Evolutionary conservation across 2,329 filamentous ascomycete genomes (phyloP).

Genomic region (Penicillium paneum): DNA sequence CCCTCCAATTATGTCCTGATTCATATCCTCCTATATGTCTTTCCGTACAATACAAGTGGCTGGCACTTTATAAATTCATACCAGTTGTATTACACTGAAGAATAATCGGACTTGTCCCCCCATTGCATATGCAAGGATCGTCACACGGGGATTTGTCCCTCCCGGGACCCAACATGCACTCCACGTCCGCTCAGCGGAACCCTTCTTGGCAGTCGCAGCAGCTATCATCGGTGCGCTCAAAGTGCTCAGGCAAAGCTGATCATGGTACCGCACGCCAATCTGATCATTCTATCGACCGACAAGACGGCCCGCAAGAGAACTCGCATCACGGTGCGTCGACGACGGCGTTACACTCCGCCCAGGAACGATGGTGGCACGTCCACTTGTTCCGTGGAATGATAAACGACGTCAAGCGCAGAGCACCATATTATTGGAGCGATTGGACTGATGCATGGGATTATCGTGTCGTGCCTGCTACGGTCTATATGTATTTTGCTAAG

Average conservation of each 20-base stretch:
- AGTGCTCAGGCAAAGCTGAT: slow-evolving; percentile 16
- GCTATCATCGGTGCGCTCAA: slow-evolving; percentile 20
- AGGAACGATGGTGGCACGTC: slow-evolving; percentile 67
- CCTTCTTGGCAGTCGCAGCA: slow-evolving; percentile 27
- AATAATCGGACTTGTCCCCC: no score
- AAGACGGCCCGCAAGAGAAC: slow-evolving; percentile 4
- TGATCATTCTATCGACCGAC: slow-evolving; percentile 5
- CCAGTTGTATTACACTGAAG: not conserved
- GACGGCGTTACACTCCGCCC: slow-evolving; percentile 13
- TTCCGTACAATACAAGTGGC: not conserved
- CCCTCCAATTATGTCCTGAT: not conserved
- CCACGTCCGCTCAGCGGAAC: slow-evolving; percentile 26
- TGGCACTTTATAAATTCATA: not conserved
- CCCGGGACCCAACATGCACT: slow-evolving; percentile 28
- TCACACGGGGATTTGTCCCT: slow-evolving; percentile 25
- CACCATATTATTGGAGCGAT: slow-evolving; percentile 76
- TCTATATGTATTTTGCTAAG: slow-evolving; percentile 97
- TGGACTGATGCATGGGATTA: slow-evolving; percentile 89
- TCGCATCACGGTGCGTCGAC: slow-evolving; percentile 10
- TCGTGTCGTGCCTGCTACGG: slow-evolving; percentile 77
- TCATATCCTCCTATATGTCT: not conserved
- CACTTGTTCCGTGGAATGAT: slow-evolving; percentile 74
- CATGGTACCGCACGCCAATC: slow-evolving; percentile 11
- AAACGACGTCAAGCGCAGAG: slow-evolving; percentile 70
- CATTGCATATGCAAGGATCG: slow-evolving; percentile 13